A percentile compares a stretch with the other conserved stretches of the same genome.
These are phyloP conservation scores for Apocynum venetum DNA, from an alignment of 257 asterid genomes.

Conservation along the genomic window DNA sequence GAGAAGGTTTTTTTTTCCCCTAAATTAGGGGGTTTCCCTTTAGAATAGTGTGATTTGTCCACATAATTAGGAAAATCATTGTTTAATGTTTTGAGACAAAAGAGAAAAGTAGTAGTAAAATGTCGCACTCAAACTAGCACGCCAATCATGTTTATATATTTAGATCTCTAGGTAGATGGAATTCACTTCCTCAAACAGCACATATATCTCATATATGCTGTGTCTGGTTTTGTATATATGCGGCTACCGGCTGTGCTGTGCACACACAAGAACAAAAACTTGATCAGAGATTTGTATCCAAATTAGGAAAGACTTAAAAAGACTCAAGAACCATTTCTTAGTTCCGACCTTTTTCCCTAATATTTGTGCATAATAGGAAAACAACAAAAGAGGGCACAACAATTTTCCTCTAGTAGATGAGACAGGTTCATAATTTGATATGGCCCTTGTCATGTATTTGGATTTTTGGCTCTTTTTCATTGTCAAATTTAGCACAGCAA, in stretches of 20 bases:
- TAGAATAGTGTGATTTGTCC: neutral
- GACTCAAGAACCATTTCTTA: neutral
- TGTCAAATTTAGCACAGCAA: neutral
- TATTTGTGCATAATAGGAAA: neutral
- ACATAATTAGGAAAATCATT: neutral
- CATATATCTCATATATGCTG: neutral
- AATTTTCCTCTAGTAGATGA: neutral
- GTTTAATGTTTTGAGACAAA: neutral
- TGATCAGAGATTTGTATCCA: neutral
- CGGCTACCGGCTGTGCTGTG: neutral
- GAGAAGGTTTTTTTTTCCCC: neutral
- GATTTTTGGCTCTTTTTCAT: neutral
- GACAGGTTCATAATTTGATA: slow-evolving; percentile 15
- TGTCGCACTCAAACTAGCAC: neutral
- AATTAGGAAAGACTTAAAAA: neutral
- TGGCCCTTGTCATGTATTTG: neutral
- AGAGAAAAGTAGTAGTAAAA: neutral
- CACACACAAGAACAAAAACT: neutral
- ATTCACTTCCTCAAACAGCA: neutral
- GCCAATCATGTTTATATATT: no score
- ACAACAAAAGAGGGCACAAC: neutral
- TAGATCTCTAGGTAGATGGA: no score
- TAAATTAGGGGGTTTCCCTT: no score
- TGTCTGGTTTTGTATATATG: neutral
- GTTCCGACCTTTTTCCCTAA: neutral